Conservation (phyloP, 441 rosid genomes). For the Biscutella auriculata region DNA sequence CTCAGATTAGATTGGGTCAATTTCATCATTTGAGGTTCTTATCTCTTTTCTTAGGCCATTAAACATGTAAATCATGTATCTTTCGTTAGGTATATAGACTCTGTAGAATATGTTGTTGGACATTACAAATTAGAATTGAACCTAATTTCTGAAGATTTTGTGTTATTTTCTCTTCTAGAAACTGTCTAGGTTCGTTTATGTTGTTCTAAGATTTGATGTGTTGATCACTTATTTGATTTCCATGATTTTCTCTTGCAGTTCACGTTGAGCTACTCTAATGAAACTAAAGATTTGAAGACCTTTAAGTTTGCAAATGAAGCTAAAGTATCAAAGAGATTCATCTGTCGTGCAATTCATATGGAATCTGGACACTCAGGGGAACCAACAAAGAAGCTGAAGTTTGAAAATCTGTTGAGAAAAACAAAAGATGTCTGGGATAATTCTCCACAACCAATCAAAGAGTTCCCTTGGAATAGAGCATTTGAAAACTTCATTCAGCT, state of each 20-base stretch:
- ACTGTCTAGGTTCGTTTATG: no score
- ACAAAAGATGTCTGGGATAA: constrained; percentile 46
- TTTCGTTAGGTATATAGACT: background rate
- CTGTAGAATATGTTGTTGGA: no score
- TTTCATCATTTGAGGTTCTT: background rate
- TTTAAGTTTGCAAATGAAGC: constrained; percentile 18
- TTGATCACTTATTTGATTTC: background rate
- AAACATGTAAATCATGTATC: background rate
- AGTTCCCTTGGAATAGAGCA: constrained; percentile 69
- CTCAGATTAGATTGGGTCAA: background rate
- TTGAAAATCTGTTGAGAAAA: constrained; percentile 34
- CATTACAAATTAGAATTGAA: no score
- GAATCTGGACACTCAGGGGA: constrained; percentile 54
- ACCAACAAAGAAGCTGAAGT: constrained; percentile 39
- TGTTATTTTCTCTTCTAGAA: background rate
- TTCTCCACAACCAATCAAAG: constrained; percentile 63
- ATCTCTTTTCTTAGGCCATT: background rate
- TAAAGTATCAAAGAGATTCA: constrained; percentile 21
- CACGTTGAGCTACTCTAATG: constrained; percentile 16
- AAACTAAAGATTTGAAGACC: background rate
- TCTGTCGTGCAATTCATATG: constrained; percentile 46
- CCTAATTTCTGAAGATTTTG: no score
- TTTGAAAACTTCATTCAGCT: constrained; percentile 62
- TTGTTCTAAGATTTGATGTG: background rate
- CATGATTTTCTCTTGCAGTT: background rate